Conservation (phyloP, 306 rosid genomes). For the Sechiopsis laciniata region DNA sequence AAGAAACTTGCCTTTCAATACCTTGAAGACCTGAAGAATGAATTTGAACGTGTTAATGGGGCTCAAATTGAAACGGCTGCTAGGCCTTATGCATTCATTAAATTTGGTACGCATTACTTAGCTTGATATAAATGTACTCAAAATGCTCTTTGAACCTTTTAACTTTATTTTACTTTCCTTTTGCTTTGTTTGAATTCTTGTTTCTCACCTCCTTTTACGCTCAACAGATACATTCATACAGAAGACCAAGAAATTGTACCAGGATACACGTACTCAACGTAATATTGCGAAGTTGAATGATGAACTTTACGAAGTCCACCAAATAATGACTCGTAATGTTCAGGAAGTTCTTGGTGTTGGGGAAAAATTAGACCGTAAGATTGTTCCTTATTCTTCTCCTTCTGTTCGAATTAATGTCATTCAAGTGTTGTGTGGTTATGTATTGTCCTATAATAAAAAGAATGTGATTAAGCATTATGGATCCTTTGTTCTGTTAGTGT, state of each 20-base stretch:
- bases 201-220: constrained; percentile 22
- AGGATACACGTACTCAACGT: constrained; percentile 93
- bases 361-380: constrained; percentile 98
- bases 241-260: constrained; percentile 96
- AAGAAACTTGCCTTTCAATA: constrained; percentile 99
- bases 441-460: too few relatives aligned
- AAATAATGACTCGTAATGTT: constrained; percentile 98
- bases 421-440: neutral
- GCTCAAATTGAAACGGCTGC: constrained; percentile 98
- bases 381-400: constrained; percentile 1
- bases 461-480: too few relatives aligned
- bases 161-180: neutral
- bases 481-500: neutral
- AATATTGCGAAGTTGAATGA: constrained; percentile 95
- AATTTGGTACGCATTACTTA: constrained; percentile 62
- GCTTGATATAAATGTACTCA: neutral
- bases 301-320: constrained; percentile 98
- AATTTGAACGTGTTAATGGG: constrained; percentile 89
- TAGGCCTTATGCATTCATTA: constrained; percentile 97
- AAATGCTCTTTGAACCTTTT: neutral
- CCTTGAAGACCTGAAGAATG: constrained; percentile 95
- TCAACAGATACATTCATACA: constrained; percentile 81
- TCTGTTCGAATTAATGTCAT: neutral
- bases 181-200: constrained; percentile 26
- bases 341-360: constrained; percentile 99